Evolutionary conservation across 495 filamentous ascomycete genomes (phyloP).

Genomic region (Tuber brumale): DNA sequence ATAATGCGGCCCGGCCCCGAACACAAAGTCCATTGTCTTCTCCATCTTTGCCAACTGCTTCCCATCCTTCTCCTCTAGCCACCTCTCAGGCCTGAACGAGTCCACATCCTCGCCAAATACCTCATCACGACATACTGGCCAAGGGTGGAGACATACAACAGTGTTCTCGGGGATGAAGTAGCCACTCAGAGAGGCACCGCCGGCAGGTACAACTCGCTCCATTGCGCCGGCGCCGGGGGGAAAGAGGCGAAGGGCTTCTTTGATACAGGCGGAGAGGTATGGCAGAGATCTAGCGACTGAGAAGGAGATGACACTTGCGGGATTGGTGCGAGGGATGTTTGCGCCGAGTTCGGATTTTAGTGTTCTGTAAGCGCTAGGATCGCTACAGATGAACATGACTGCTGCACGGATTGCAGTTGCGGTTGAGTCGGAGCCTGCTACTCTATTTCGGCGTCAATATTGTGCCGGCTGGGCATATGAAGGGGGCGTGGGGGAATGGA

Average conservation of each 20-base stretch:
- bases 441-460: conserved; percentile 52
- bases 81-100: conserved; percentile 51
- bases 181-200: conserved; percentile 52
- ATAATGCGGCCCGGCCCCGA: conserved; percentile 26
- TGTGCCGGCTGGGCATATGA: conserved; percentile 40
- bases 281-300: conserved; percentile 43
- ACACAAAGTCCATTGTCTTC: conserved; percentile 33
- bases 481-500: not conserved
- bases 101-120: conserved; percentile 50
- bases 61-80: conserved; percentile 46
- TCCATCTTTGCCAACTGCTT: conserved; percentile 41
- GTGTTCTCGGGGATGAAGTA: conserved; percentile 53
- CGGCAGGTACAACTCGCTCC: conserved; percentile 47
- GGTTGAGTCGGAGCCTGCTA: conserved; percentile 62
- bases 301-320: not conserved
- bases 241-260: conserved; percentile 49
- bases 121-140: conserved; percentile 49
- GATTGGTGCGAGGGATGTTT: conserved; percentile 13
- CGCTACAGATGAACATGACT: conserved; percentile 50
- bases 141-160: conserved; percentile 54
- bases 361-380: conserved; percentile 47
- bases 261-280: conserved; percentile 51
- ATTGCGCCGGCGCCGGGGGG: conserved; percentile 48
- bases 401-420: conserved; percentile 53
- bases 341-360: conserved; percentile 54